Base-by-base conservation (phyloP, 768 basidiomycete genomes). In the Leccinum obscurum region DNA sequence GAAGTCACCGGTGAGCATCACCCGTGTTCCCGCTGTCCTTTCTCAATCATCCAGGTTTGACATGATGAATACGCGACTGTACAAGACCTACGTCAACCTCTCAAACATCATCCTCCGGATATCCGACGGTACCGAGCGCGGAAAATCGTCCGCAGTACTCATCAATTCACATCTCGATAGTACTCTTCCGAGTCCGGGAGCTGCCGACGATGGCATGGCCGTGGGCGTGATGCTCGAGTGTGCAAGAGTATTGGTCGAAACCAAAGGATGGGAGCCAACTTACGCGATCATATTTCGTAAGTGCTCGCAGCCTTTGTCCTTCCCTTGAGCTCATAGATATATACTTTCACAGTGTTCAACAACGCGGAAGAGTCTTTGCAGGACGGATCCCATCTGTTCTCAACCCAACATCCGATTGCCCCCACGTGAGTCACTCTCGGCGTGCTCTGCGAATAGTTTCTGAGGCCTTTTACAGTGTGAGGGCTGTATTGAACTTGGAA, bases 191-290 rank as follows among this genome's bases (percentile, higher is more conserved):
- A 89, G 89, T 59, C 94, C 93, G 2, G 92, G 90, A 22, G 93
- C 92, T 24, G 85, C 91, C 4, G 95, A 97, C 68, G 95, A 98
- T 68, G 93, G 87, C 1, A 77, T 97, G 22, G 77, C 92, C 6
- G 89, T 95, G 9, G 96, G 92, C 1, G 85, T 96, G 46, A 95
- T 97, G 93, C 78, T 98, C 35, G 96, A 98, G 60, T 84, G 87
- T 54, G 86, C 93, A 53, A 76, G 96, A 1, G 93, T 96, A 0
- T 71, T 96, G 49, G 75, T 78, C 3, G 73, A 84, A 41, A 88
- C 87, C 0, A 82, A 86, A 2, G 80, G 79, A 9, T 88, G 89
- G 85, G 81, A 85, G 9, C 92, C 94, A 1, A 83, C 82, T 37
- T 83, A 92, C 67, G 81, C 92, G 8, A 81, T 93, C 62, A 81